Conservation (phyloP, 2,329 filamentous ascomycete species). For the Xylariaceae sp. region DNA sequence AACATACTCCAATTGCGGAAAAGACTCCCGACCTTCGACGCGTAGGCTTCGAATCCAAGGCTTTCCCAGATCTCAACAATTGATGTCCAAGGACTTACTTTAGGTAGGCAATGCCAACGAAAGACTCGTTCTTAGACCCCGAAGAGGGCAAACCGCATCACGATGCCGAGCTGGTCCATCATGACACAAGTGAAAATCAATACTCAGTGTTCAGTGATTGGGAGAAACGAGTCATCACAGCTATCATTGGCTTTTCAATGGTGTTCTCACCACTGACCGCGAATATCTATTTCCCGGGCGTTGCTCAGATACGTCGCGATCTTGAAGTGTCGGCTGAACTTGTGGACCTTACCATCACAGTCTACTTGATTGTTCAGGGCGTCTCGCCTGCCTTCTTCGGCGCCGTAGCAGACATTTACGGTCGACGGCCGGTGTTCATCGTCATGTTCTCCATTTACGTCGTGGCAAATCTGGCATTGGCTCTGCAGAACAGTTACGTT, state of each 20-base stretch:
- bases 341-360: conserved; percentile 23
- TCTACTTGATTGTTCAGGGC: conserved; percentile 25
- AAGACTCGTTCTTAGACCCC: no score
- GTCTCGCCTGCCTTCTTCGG: conserved; percentile 39
- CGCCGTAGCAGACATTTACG: conserved; percentile 35
- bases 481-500: conserved; percentile 9
- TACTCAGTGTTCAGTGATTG: background rate
- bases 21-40: no score
- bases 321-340: conserved; percentile 13
- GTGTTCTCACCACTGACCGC: conserved; percentile 1
- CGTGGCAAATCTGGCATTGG: conserved; percentile 27
- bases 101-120: no score
- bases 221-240: conserved; percentile 1
- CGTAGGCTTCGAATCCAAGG: no score
- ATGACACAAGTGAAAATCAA: background rate
- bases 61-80: no score
- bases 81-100: no score
- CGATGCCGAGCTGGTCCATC: background rate
- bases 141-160: background rate
- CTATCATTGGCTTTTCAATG: background rate
- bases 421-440: conserved; percentile 38
- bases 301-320: background rate
- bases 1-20: no score
- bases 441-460: conserved; percentile 35
- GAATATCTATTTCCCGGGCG: conserved; percentile 3